Conservation (phyloP, 306 rosid genomes). For the Vicia faba region DNA sequence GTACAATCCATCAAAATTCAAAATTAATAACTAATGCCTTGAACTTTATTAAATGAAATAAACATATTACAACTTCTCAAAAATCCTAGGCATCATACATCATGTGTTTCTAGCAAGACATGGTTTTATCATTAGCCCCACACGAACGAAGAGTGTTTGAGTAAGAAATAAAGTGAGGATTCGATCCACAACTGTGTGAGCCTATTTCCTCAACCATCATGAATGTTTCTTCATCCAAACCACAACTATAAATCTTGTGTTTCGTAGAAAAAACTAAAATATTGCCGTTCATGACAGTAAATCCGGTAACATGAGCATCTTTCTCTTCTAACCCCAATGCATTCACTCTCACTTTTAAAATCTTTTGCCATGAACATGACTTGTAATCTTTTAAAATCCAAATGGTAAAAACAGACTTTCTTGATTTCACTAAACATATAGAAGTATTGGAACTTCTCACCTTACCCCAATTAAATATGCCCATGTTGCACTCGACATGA, state of each 20-base stretch:
- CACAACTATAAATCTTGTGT: conserved; percentile 22
- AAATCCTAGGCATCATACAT: background rate
- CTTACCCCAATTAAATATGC: conserved; percentile 30
- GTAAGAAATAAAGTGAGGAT: background rate
- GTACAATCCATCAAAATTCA: no score
- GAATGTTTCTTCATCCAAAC: background rate
- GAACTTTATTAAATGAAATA: no score
- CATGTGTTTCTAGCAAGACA: background rate
- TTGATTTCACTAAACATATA: conserved; percentile 33
- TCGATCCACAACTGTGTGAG: background rate
- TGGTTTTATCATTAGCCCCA: background rate
- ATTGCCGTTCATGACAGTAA: conserved; percentile 5
- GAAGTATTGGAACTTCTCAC: background rate
- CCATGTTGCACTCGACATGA: background rate
- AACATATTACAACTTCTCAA: background rate
- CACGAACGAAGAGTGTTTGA: conserved; percentile 1
- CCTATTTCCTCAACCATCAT: conserved; percentile 27
- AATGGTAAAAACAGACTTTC: background rate
- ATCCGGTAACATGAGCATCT: background rate
- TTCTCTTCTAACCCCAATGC: conserved; percentile 26
- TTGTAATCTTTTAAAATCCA: conserved; percentile 26
- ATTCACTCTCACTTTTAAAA: conserved; percentile 13
- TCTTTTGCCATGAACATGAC: background rate
- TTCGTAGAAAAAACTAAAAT: background rate
- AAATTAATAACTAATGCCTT: background rate